Conservation (phyloP, 257 asterid species). For the Lantana camara region DNA sequence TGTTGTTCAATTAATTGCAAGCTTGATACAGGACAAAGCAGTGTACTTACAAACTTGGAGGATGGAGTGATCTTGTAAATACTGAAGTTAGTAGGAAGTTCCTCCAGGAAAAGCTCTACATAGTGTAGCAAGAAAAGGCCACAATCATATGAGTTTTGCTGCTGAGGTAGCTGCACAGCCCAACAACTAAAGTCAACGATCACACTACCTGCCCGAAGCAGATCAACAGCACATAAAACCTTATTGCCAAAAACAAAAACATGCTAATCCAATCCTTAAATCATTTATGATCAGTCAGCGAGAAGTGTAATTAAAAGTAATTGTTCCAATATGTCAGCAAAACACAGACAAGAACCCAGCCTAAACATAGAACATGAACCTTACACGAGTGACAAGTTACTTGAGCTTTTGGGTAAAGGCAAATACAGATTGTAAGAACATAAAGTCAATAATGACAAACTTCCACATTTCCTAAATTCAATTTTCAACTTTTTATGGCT, state of each 20-base stretch:
- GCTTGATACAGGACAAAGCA: constrained; percentile 21
- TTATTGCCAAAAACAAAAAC: not conserved
- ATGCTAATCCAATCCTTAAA: constrained; percentile 16
- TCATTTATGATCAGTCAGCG: constrained; percentile 17
- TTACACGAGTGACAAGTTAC: constrained; percentile 19
- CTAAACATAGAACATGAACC: constrained; percentile 11
- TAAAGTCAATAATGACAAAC: constrained; percentile 4
- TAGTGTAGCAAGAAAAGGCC: constrained; percentile 96
- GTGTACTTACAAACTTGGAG: constrained; percentile 69
- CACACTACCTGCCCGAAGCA: constrained; percentile 17
- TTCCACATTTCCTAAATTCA: not conserved
- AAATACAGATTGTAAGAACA: not conserved
- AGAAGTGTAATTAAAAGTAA: constrained; percentile 2
- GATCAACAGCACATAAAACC: not conserved
- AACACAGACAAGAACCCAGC: constrained; percentile 9
- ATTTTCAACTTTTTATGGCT: constrained; percentile 11
- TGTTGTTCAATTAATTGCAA: not conserved
- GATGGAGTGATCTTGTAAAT: constrained; percentile 66
- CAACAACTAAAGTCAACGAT: constrained; percentile 30
- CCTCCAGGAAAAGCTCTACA: constrained; percentile 86
- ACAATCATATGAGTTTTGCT: constrained; percentile 84
- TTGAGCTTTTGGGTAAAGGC: constrained; percentile 17
- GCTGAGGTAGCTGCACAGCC: constrained; percentile 86
- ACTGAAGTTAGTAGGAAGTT: constrained; percentile 63
- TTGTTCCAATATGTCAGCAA: not conserved